Conservation (phyloP, 1,284 basidiomycete species). For the Trichosporon coremiiforme region DNA sequence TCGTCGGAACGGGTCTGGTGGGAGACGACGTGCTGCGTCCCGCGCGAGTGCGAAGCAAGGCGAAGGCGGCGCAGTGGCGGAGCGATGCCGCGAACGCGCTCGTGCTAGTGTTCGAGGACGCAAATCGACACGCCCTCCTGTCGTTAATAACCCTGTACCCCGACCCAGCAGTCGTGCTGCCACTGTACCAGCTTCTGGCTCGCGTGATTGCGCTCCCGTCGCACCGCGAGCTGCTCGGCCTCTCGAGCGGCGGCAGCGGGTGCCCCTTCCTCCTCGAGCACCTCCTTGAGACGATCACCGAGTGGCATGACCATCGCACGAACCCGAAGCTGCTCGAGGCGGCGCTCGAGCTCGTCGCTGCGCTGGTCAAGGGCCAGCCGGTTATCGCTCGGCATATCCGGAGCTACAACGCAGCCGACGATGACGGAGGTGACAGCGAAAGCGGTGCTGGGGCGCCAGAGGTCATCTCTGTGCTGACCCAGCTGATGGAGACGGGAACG, state of each 20-base stretch:
- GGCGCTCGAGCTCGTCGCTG: constrained; percentile 67
- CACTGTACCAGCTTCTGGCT: constrained; percentile 62
- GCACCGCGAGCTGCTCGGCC: constrained; percentile 62
- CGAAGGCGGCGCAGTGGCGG: constrained; percentile 29
- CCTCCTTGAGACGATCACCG: constrained; percentile 36
- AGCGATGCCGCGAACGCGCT: constrained; percentile 36
- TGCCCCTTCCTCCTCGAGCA: constrained; percentile 42
- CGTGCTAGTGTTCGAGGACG: constrained; percentile 43
- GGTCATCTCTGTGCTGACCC: constrained; percentile 35
- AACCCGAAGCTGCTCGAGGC: constrained; percentile 68
- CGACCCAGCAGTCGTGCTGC: constrained; percentile 56
- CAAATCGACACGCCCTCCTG: constrained; percentile 42
- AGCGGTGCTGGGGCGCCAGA: constrained; percentile 26
- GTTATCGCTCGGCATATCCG: constrained; percentile 35
- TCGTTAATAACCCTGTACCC: constrained; percentile 34
- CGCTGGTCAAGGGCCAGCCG: constrained; percentile 68
- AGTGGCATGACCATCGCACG: constrained; percentile 46
- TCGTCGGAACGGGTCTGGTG: constrained; percentile 48
- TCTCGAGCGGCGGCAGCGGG: background rate
- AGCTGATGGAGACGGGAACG: constrained; percentile 42
- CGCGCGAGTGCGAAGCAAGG: constrained; percentile 28
- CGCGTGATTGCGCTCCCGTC: constrained; percentile 63
- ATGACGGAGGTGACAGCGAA: constrained; percentile 17
- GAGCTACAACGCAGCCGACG: constrained; percentile 29
- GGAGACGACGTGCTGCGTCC: constrained; percentile 34